These are phyloP conservation scores for Globisporangium middletonii DNA, from an alignment of 352 stramenopile species.

Conservation along the genomic window DNA sequence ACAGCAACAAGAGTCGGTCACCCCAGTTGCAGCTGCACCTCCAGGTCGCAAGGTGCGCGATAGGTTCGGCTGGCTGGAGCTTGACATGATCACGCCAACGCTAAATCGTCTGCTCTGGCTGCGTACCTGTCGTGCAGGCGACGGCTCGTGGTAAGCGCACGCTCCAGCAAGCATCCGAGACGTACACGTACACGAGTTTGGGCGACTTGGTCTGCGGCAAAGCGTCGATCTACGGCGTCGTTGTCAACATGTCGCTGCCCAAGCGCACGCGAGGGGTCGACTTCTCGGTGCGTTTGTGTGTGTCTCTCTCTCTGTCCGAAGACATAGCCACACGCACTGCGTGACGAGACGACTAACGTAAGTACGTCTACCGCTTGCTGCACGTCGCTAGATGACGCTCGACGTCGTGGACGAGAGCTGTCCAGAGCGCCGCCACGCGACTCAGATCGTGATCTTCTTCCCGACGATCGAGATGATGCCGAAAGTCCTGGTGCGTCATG, in stretches of 20 bases:
- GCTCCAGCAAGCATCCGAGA: slow-evolving; percentile 24
- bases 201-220: slow-evolving; percentile 49
- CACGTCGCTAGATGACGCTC: slow-evolving; percentile 50
- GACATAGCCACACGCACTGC: too few relatives aligned
- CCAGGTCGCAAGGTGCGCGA: slow-evolving; percentile 1
- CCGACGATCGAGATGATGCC: slow-evolving; percentile 52
- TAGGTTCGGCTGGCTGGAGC: too few relatives aligned
- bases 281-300: slow-evolving; percentile 42
- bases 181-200: slow-evolving; percentile 57
- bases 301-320: background rate
- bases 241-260: slow-evolving; percentile 68
- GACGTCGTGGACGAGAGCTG: slow-evolving; percentile 60
- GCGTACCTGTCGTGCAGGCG: slow-evolving; percentile 5
- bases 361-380: background rate
- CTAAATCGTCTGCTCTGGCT: background rate
- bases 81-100: background rate
- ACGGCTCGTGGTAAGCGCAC: slow-evolving; percentile 38
- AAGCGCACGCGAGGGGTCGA: slow-evolving; percentile 56
- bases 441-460: slow-evolving; percentile 67
- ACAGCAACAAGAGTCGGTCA: background rate
- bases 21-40: background rate
- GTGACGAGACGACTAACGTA: too few relatives aligned
- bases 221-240: slow-evolving; percentile 59
- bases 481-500: slow-evolving; percentile 37
- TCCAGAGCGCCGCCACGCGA: slow-evolving; percentile 38